Percentiles rank a stretch among this genome's conserved stretches.
Evolutionary conservation across 2,329 filamentous ascomycete species (phyloP).

Genomic region (Pseudogymnoascus sp.): DNA sequence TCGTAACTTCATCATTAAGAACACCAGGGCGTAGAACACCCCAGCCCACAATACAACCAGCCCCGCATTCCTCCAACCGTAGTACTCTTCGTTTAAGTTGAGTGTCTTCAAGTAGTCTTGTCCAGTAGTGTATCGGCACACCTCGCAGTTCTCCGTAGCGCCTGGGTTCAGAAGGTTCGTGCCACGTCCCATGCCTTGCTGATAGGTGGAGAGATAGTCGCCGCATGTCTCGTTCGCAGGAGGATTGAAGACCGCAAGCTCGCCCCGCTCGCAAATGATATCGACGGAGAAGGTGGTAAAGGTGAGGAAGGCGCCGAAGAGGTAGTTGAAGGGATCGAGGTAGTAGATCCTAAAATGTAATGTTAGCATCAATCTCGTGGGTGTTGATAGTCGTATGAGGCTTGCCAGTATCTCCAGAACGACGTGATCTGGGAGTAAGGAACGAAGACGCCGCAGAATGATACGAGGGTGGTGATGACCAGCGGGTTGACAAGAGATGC

Average conservation of each 20-base stretch:
- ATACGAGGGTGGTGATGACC: slow-evolving; percentile 54
- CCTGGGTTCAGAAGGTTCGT: slow-evolving; percentile 52
- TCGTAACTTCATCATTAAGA: slow-evolving; percentile 41
- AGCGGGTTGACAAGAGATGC: slow-evolving; percentile 51
- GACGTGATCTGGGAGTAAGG: slow-evolving; percentile 52
- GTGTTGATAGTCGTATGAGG: no score
- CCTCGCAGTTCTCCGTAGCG: slow-evolving; percentile 46
- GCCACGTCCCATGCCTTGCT: slow-evolving; percentile 32
- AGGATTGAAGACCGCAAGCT: slow-evolving; percentile 39
- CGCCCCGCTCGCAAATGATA: slow-evolving; percentile 39
- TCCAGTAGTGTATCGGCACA: slow-evolving; percentile 54
- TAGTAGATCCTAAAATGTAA: slow-evolving; percentile 36
- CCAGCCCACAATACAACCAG: slow-evolving; percentile 39
- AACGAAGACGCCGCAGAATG: slow-evolving; percentile 69
- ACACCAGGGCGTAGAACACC: slow-evolving; percentile 36
- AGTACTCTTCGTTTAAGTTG: slow-evolving; percentile 53
- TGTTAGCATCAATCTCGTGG: no score
- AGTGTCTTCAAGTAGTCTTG: slow-evolving; percentile 52
- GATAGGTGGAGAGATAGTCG: slow-evolving; percentile 48
- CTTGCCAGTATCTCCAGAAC: slow-evolving; percentile 52
- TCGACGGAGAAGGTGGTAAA: slow-evolving; percentile 42
- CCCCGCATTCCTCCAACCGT: slow-evolving; percentile 59
- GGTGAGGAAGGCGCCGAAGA: slow-evolving; percentile 48
- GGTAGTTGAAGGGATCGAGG: slow-evolving; percentile 55
- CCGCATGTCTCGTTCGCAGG: slow-evolving; percentile 44